Evolutionary conservation across 768 basidiomycete species (phyloP), one percentile per base, ranked within the genome.

Genomic region (Jaapia argillacea): DNA sequence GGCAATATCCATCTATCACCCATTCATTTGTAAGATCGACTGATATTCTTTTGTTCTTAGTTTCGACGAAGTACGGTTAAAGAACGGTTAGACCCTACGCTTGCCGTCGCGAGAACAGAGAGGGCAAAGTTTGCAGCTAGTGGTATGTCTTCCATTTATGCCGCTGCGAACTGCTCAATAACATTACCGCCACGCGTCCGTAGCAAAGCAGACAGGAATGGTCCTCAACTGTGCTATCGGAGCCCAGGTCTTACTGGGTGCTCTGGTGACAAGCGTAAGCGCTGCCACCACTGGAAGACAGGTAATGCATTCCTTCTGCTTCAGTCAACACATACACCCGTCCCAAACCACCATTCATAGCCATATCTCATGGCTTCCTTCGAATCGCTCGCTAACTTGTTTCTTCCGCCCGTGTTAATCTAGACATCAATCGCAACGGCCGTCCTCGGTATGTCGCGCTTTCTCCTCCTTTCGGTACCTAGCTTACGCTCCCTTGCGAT

Each of bases 191-290:
- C n/a, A n/a, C n/a, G n/a, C n/a, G n/a, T n/a, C n/a, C n/a, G 28
- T 21, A 59, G 58, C 55, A 6, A 35, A 1, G 5, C 5, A 36
- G 42, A 52, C 46, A 4, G 37, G 47, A 13, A 46, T 38, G 25
- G 38, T 45, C 10, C 45, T 57, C 12, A 60, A 57, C 35, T 6
- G 51, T 4, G 59, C 59, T 5, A 50, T 58, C n/a, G 53, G 51
- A 5, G 4, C 56, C 43, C 58, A 60, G 46, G 49, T 60, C 16
- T 28, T 58, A 5, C 16, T 60, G 4, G 58, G 55, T 6, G 52
- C 59, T n/a, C 47, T 60, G 10, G 57, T 52, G 20, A 58, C 58
- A 6, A 58, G 47, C 4, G 35, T 60, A 12, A 48, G 52, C 24
- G 56, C 55, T 23, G 52, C 54, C 18, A 33, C 54, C 4, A 40